Percentiles rank a stretch among this genome's conserved stretches.
These are phyloP conservation scores for Omphalotus olearius DNA, from an alignment of 1,284 basidiomycete species.

Conservation along the genomic window DNA sequence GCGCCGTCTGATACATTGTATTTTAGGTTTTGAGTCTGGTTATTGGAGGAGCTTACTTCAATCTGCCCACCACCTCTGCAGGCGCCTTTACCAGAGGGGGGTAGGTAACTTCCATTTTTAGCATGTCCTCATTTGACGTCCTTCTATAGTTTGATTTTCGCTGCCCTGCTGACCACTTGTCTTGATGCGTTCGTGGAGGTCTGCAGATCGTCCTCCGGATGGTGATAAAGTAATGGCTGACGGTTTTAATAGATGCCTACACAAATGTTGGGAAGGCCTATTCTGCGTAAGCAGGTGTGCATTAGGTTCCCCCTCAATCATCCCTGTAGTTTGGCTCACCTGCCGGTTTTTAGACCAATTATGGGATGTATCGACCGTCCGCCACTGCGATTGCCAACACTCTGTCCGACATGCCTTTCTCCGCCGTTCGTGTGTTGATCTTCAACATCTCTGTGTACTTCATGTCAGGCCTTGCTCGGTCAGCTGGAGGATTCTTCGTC, in stretches of 20 bases:
- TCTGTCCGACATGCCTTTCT: constrained; percentile 74
- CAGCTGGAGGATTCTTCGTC: constrained; percentile 66
- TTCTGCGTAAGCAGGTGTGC: constrained; percentile 53
- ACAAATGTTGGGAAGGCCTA: constrained; percentile 76
- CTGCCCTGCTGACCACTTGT: constrained; percentile 68
- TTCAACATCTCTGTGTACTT: constrained; percentile 77
- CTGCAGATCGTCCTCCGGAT: background rate
- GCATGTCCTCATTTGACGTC: background rate
- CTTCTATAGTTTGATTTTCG: constrained; percentile 66
- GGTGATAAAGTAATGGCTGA: constrained; percentile 18
- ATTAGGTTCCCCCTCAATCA: background rate
- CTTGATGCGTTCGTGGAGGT: constrained; percentile 78
- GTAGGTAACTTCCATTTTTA: constrained; percentile 17
- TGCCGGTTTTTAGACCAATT: constrained; percentile 51
- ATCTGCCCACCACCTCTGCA: constrained; percentile 66
- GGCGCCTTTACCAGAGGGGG: constrained; percentile 84
- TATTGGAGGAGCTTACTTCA: constrained; percentile 72
- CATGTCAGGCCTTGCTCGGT: constrained; percentile 60
- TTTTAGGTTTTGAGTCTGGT: constrained; percentile 59
- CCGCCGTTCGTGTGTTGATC: constrained; percentile 56
- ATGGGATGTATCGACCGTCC: constrained; percentile 78
- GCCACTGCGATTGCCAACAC: constrained; percentile 73
- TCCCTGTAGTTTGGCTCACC: background rate
- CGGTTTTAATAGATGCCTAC: constrained; percentile 43
- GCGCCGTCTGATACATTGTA: background rate